These are phyloP conservation scores for Oryza officinalis DNA, from an alignment of 176 grass and related monocot genomes.

Conservation along the genomic window DNA sequence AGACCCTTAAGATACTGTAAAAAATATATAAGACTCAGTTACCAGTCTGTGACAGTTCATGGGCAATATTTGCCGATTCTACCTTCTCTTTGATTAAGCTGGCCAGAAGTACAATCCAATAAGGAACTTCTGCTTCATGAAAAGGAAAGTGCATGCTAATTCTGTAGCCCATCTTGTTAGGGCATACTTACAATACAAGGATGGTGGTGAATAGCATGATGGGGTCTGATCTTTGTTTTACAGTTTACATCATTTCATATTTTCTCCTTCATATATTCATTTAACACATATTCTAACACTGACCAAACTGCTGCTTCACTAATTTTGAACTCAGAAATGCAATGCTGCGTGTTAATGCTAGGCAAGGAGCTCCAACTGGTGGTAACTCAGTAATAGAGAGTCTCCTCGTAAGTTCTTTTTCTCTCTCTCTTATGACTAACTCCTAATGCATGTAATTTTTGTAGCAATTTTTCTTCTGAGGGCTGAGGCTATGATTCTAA, in stretches of 20 bases:
- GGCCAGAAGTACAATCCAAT: conserved; percentile 14
- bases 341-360: conserved; percentile 94
- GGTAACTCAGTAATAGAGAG: conserved; percentile 80
- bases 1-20: not conserved
- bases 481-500: conserved; percentile 16
- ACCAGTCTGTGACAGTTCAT: conserved; percentile 3
- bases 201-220: not conserved
- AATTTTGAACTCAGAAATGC: conserved; percentile 67
- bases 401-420: conserved; percentile 63
- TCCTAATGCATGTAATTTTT: conserved; percentile 20
- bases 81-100: not conserved
- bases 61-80: not conserved
- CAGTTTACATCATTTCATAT: not conserved
- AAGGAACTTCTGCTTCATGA: not conserved
- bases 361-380: conserved; percentile 89
- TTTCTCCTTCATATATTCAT: conserved; percentile 14
- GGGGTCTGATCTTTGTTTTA: not conserved
- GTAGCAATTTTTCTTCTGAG: not conserved
- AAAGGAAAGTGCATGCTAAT: not conserved
- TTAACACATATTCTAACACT: conserved; percentile 27
- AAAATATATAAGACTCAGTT: conserved; percentile 6
- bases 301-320: conserved; percentile 22
- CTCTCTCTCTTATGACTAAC: conserved; percentile 21
- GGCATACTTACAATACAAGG: conserved; percentile 12
- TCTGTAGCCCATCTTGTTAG: not conserved